phyloP scores from a whole-genome alignment of 2,329 filamentous ascomycete genomes.

The Ambrosiella beaveri region DNA sequence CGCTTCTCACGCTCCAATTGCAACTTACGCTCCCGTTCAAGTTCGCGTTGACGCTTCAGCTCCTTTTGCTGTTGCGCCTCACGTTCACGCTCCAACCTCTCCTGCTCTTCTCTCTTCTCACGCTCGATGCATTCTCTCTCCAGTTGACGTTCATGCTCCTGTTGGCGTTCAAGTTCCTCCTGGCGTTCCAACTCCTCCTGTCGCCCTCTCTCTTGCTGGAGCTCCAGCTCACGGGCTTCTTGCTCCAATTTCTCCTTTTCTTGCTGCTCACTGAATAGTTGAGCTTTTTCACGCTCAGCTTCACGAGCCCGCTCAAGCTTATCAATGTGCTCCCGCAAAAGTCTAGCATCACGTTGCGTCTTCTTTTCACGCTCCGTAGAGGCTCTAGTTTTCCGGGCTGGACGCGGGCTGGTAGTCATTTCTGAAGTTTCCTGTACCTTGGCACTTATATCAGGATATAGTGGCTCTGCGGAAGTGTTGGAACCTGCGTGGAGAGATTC shows the following conservation, averaged over 20 bases:
- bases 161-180: constrained; percentile 7
- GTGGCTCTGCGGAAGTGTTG: constrained; percentile 19
- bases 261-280: constrained; percentile 39
- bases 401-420: constrained; percentile 22
- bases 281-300: constrained; percentile 53
- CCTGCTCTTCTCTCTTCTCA: background rate
- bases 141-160: background rate
- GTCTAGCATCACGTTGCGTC: constrained; percentile 46
- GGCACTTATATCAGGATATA: constrained; percentile 28
- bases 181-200: constrained; percentile 1
- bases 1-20: constrained; percentile 12
- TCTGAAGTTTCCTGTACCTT: constrained; percentile 4
- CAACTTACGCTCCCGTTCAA: constrained; percentile 1
- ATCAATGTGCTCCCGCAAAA: constrained; percentile 40
- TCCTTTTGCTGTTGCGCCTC: background rate
- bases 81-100: background rate
- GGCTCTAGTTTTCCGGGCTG: constrained; percentile 34
- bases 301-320: constrained; percentile 51
- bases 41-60: background rate
- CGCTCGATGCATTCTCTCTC: background rate
- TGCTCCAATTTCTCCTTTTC: constrained; percentile 29
- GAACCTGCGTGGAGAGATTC: constrained; percentile 25
- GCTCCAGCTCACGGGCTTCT: constrained; percentile 24
- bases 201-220: constrained; percentile 14
- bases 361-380: constrained; percentile 48